Evolutionary conservation across 495 filamentous ascomycete species (phyloP), one percentile per base, ranked within the genome.

Genomic region (Xylaria curta): DNA sequence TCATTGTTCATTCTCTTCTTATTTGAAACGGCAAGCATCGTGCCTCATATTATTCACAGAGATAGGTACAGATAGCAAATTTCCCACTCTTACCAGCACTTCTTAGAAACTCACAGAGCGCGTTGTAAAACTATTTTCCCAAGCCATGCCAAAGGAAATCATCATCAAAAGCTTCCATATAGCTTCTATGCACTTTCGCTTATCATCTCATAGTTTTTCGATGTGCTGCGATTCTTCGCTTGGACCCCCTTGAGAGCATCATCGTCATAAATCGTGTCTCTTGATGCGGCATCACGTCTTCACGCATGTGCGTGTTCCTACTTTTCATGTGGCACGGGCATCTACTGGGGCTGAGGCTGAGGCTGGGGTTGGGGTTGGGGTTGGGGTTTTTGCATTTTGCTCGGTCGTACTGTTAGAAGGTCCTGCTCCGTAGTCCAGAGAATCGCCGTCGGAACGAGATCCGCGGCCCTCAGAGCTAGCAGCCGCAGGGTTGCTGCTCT

Each of bases 51-150:
- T 49, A 0, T 13, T 65, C 12, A 19, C 12, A 10, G 47, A 68
- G 15, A 38, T 68, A 68, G 12, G 40, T 68, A 68, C 38, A 68
- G 31, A 46, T 36, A 59, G 66, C 66, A 68, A 58, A 68, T 68
- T 68, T 31, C 54, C 56, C 17, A 19, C 28, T 61, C 40, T 28
- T 5, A 68, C 38, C 10, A 17, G 21, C 13, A 44, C 49, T 13
- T 33, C 36, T 28, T 31, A 31, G 28, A 31, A 1, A 63, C 58
- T 42, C 46, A 53, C 33, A 42, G 53, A 13, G 44, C 24, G 28
- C 3, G 56, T 36, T 44, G 10, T n/a, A 42, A 62, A 17, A 19
- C 13, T 53, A 19, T 38, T 53, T 40, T 5, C 36, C 68, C 46
- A 63, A 70, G 44, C 12, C 46, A 31, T 28, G 58, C 59, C 46